These are phyloP conservation scores for Vigna trinervia DNA, from an alignment of 306 rosid species.

Conservation along the genomic window DNA sequence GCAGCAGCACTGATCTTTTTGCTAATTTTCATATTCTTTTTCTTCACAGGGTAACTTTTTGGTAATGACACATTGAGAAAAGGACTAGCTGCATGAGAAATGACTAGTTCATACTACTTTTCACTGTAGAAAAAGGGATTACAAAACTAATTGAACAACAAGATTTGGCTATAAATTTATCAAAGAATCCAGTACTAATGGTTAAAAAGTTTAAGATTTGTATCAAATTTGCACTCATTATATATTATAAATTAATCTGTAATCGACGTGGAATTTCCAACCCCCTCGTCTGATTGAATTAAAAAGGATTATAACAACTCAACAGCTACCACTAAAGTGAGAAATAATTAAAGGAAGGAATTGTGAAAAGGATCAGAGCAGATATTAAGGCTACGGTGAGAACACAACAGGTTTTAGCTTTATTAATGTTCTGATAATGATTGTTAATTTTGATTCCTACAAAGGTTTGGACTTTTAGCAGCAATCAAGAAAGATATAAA, in stretches of 20 bases:
- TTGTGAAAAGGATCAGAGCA: background rate
- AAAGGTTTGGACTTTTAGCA: background rate
- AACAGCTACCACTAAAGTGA: background rate
- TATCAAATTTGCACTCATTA: too few species aligned
- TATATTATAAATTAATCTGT: too few species aligned
- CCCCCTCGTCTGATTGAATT: too few species aligned
- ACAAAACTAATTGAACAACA: too few species aligned
- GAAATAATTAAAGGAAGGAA: background rate
- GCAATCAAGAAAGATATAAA: background rate
- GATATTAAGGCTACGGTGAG: background rate
- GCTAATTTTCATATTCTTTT: constrained; percentile 54
- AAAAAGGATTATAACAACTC: background rate
- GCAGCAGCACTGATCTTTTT: constrained; percentile 62
- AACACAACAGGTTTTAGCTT: constrained; percentile 11
- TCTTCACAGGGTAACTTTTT: constrained; percentile 43
- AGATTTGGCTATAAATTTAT: background rate
- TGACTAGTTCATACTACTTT: background rate
- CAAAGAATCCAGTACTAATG: background rate
- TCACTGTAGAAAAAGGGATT: too few species aligned
- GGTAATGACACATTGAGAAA: constrained; percentile 61
- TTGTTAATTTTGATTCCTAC: constrained; percentile 19
- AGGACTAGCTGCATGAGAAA: constrained; percentile 59
- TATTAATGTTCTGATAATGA: constrained; percentile 33
- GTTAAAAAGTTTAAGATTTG: too few species aligned
- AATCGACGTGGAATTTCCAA: too few species aligned